Evolutionary conservation across 129 eudicot species (phyloP).

Genomic region (Deinandra increscens): DNA sequence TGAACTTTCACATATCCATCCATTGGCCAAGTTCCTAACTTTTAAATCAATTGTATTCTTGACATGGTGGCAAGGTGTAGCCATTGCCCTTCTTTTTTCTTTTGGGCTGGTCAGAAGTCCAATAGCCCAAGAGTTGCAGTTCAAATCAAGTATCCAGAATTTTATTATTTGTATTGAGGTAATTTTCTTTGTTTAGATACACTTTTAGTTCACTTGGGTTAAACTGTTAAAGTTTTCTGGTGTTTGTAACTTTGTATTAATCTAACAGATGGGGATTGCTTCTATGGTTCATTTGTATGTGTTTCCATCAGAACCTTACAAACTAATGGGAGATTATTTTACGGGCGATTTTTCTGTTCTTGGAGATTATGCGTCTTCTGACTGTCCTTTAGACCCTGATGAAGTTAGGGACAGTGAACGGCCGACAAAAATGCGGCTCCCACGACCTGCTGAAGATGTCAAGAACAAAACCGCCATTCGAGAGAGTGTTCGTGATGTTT

Average conservation of each 20-base stretch:
- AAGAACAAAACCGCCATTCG: conserved; percentile 71
- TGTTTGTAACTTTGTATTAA: conserved; percentile 43
- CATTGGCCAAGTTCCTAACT: conserved; percentile 84
- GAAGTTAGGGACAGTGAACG: conserved; percentile 96
- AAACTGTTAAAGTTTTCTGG: conserved; percentile 35
- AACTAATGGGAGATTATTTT: conserved; percentile 68
- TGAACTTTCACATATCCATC: conserved; percentile 80
- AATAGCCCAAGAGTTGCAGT: conserved; percentile 70
- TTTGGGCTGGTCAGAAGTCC: conserved; percentile 82
- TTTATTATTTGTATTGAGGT: conserved; percentile 98
- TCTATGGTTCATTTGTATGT: conserved; percentile 86
- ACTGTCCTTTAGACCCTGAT: conserved; percentile 90
- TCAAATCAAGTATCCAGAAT: conserved; percentile 77
- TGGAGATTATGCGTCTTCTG: conserved; percentile 88
- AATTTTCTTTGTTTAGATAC: conserved; percentile 26
- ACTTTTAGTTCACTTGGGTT: background rate
- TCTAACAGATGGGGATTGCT: conserved; percentile 99
- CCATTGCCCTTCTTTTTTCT: conserved; percentile 72
- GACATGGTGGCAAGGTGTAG: conserved; percentile 99
- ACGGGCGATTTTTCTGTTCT: conserved; percentile 73
- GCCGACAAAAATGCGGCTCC: conserved; percentile 85
- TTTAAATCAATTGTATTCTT: conserved; percentile 93
- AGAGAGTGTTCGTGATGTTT: conserved; percentile 88
- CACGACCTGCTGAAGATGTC: conserved; percentile 54
- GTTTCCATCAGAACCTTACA: conserved; percentile 90